Base-by-base conservation (phyloP, 2,329 filamentous ascomycete genomes). In the Aureobasidium uvarum region DNA sequence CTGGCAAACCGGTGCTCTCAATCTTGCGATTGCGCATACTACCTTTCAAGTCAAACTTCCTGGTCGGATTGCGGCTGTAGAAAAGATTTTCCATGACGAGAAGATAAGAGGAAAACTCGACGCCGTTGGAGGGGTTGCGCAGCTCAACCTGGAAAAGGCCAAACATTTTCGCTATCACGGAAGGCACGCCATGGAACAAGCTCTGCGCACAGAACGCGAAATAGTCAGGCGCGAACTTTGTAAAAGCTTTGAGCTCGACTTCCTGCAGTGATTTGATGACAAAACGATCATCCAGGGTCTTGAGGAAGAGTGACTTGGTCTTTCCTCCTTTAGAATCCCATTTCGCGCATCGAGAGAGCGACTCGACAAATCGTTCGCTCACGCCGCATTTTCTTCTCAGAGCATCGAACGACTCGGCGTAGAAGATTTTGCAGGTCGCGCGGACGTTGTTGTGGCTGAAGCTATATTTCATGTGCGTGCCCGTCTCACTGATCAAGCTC, bases 1-100 rank as follows among this genome's bases (percentile, higher is more conserved):
- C 95, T 69, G 94, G 90, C 77, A 98, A 92, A 62, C 95, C 96
- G 0, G 95, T 99, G 33, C 89, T 92, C 74, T 98, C 89, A 52
- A 98, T 96, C 75, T 96, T 97, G 72, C 95, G 91, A 78, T 99
- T 99, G 54, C 95, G 89, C 95, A 99, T 99, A 10, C 92, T 96
- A 1, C 95, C 95, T 75, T 99, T 99, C 67, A 99, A 85, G 74
- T 99, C 95, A 74, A 99, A 82, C 14, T 81, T 78, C 2, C 95
- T 88, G 36, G 91, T 94, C 0, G 93, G 92, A 20, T 87, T 87
- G 33, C 95, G 90, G 74, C 98, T 95, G 74, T 99, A 99, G 76
- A 99, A 99, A 18, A 99, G 80, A 71, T 99, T 99, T 78, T 99
- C 95, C 87, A 98, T 99, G 20, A 99, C 84, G 5, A 99, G 82